Base-by-base conservation (phyloP, 306 rosid species). In the Notholithocarpus densiflorus region DNA sequence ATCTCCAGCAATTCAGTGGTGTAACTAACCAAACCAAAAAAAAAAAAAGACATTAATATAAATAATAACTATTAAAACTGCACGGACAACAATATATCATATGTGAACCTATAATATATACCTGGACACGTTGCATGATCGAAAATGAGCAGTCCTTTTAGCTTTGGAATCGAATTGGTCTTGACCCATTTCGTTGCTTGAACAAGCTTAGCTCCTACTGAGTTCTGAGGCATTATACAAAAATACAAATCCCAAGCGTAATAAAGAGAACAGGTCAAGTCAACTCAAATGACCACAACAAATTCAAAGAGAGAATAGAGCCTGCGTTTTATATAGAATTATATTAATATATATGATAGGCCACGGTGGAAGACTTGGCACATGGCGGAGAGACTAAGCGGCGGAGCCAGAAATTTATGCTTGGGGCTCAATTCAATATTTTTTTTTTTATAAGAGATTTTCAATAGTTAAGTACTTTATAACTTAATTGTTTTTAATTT, bases 1-100 rank as follows among this genome's bases (percentile, higher is more conserved):
- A 95, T 90, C 93, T 93, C 97, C 87, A 91, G 85, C 57, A 93
- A 70, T 80, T 95, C 98, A 82, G 89, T 86, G 13, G 88, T 80
- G 78, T 56, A 75, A 85, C 99, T 95, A 77, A 40, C 68, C 72
- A 83, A 68, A 62, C 17, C 75, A 53, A 24, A 21, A 10, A 66
- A 73, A 32, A 13, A 19, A 45, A 59, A 1, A 5, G 2, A 27
- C 21, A 6, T 54, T 48, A 48, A 48, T 10, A 48, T 48, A 48
- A 61, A 61, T 34, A 75, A 26, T 40, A 66, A 52, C 48, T 3
- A 18, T 48, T 11, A 68, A 82, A 3, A 15, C 5, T 20, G 21
- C 72, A 3, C 13, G 52, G 43, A 23, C 31, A 31, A 43, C 57
- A 17, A 52, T 18, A 23, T 23, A 40, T 27, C 45, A 48, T 13